Percentiles rank a stretch among this genome's conserved stretches.
Conservation (phyloP, 2,329 filamentous ascomycete genomes). For the Talaromyces sp. region DNA sequence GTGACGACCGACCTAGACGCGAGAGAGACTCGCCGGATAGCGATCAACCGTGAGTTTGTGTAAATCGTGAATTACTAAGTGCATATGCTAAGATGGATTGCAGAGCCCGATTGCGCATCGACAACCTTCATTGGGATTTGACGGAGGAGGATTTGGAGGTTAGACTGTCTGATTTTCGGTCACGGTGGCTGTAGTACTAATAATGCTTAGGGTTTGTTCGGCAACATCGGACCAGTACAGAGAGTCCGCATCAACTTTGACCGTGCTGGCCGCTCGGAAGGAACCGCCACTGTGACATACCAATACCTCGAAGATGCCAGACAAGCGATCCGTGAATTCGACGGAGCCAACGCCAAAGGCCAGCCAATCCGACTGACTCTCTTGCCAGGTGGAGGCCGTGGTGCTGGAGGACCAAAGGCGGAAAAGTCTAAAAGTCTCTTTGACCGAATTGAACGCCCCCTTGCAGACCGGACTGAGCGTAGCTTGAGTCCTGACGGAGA, state of each 20-base stretch:
- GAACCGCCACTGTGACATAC: conserved; percentile 80
- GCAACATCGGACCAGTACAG: conserved; percentile 67
- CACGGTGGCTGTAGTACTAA: not conserved
- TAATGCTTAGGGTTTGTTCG: conserved; percentile 69
- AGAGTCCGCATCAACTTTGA: conserved; percentile 76
- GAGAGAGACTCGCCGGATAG: conserved; percentile 37
- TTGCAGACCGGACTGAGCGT: conserved; percentile 35
- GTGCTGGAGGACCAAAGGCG: conserved; percentile 38
- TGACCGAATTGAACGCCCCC: conserved; percentile 55
- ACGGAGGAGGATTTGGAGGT: conserved; percentile 80
- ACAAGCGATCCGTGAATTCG: conserved; percentile 73
- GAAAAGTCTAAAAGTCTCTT: conserved; percentile 62
- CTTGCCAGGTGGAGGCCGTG: conserved; percentile 48
- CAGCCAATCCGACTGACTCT: conserved; percentile 76
- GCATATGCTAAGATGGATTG: conserved; percentile 37
- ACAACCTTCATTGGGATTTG: conserved; percentile 90
- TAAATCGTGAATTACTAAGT: not conserved
- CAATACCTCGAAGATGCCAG: conserved; percentile 66
- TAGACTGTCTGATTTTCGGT: conserved; percentile 20
- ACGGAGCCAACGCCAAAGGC: conserved; percentile 86
- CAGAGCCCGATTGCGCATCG: conserved; percentile 73
- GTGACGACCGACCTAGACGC: conserved; percentile 37
- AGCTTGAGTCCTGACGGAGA: conserved; percentile 42
- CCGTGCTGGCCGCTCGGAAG: conserved; percentile 81
- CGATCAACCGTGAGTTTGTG: conserved; percentile 35